Base-by-base conservation (phyloP, 1,284 basidiomycete species). In the Cutaneotrichosporon daszewskae region DNA sequence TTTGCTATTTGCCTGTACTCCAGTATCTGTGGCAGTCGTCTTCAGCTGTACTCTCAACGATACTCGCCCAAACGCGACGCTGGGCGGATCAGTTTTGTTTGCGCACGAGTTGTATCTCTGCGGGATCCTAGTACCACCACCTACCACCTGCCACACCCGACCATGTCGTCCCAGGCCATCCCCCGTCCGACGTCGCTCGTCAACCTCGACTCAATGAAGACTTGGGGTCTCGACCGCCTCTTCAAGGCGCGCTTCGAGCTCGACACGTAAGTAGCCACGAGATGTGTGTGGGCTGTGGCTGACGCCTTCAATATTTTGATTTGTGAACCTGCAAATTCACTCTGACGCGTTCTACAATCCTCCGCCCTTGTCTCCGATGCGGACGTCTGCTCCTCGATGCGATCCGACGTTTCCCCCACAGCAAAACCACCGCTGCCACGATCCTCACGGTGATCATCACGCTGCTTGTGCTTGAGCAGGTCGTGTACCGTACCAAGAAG, bases 401-500 rank as follows among this genome's bases (percentile, higher is more conserved):
- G 32, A 33, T 33, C 17, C 6, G 16, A 32, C 29, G 16, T 14
- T 27, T 31, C 9, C 20, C 20, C 27, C 14, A 32, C 49, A 68
- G 64, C 49, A 68, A 69, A 57, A 69, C 66, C 13, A 63, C 61
- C 31, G 46, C 62, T 9, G 68, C 64, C 14, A 69, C 65, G 1
- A 36, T 70, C 42, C 55, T 72, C 32, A 65, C 62, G 14, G 19
- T 66, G 20, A 46, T 73, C 50, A 61, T 63, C 28, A 24, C 68
- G 40, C 54, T 71, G 14, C 52, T 73, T 18, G 45, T 71, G 20
- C 55, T 71, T 27, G 71, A 73, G 52, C 89, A 96, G 73, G 75
- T 79, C 22, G 79, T 90, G 17, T 96, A 90, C 70, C 77, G 89
- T 31, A 78, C 78, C 65, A 92, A 92, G 74, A 94, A 95, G 66